A percentile compares a stretch with the other conserved stretches of the same genome.
These are phyloP conservation scores for Pleurotus tuber-regium DNA, from an alignment of 768 basidiomycete species.

Conservation along the genomic window DNA sequence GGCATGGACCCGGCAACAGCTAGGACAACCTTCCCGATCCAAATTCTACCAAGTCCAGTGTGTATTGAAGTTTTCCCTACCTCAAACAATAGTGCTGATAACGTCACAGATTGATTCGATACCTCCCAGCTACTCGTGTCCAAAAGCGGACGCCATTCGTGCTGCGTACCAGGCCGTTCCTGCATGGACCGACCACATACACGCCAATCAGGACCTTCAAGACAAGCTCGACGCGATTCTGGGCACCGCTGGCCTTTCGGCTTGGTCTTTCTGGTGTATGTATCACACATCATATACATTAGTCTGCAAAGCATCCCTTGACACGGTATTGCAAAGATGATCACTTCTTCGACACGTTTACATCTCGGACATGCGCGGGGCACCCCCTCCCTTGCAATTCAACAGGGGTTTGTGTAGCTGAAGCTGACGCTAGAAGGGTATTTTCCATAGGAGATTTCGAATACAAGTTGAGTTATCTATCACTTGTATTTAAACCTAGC, in stretches of 20 bases:
- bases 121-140: slow-evolving; percentile 15
- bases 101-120: slow-evolving; percentile 15
- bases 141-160: slow-evolving; percentile 15
- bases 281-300: background rate
- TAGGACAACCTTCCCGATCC: slow-evolving; percentile 6
- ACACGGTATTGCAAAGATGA: slow-evolving; percentile 11
- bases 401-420: slow-evolving; percentile 13
- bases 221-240: slow-evolving; percentile 12
- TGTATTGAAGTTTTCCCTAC: too few relatives aligned
- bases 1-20: slow-evolving; percentile 14
- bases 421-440: slow-evolving; percentile 13
- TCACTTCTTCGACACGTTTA: slow-evolving; percentile 17
- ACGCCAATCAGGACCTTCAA: slow-evolving; percentile 12
- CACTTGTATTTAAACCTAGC: background rate
- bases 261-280: slow-evolving; percentile 17
- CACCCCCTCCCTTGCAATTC: slow-evolving; percentile 17
- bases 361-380: slow-evolving; percentile 15
- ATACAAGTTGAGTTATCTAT: slow-evolving; percentile 14
- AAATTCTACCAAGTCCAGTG: slow-evolving; percentile 12
- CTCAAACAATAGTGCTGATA: background rate
- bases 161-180: slow-evolving; percentile 16
- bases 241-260: slow-evolving; percentile 13
- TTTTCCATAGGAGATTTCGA: slow-evolving; percentile 16
- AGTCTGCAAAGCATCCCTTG: background rate
- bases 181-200: slow-evolving; percentile 16